phyloP scores from a whole-genome alignment of 371 early-diverging fungal species.

The Chytridiales sp. region DNA sequence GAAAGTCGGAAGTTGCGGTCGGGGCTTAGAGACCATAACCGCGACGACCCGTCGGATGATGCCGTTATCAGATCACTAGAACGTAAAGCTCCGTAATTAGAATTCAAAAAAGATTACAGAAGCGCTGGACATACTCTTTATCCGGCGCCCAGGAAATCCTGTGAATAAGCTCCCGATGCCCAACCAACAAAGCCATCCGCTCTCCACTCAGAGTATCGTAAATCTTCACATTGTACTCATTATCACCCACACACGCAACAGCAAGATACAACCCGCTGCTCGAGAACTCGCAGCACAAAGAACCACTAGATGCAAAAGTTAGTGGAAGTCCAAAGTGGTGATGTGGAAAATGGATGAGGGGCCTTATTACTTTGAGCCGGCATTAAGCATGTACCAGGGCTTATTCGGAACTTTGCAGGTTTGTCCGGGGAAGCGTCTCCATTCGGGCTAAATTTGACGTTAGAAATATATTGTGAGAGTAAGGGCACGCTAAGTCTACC shows the following conservation, averaged over 20 bases:
- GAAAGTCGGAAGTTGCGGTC: conserved; percentile 22
- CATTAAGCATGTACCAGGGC: too few species aligned
- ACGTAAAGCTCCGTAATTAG: neutral
- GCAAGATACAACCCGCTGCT: conserved; percentile 41
- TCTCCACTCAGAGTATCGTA: conserved; percentile 39
- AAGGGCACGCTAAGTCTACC: too few species aligned
- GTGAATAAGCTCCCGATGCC: conserved; percentile 47
- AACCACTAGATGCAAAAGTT: conserved; percentile 24
- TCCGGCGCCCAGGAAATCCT: conserved; percentile 39
- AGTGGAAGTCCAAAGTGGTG: conserved; percentile 12
- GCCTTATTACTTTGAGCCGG: too few species aligned
- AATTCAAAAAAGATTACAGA: neutral
- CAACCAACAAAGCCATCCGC: conserved; percentile 33
- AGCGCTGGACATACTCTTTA: conserved; percentile 25
- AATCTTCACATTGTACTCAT: conserved; percentile 34
- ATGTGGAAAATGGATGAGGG: neutral
- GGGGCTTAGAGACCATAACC: conserved; percentile 35
- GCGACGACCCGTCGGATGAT: conserved; percentile 42
- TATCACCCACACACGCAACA: conserved; percentile 22
- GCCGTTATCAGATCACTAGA: conserved; percentile 33
- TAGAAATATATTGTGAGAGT: neutral
- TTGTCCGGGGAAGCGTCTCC: conserved; percentile 33
- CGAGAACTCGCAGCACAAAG: conserved; percentile 42
- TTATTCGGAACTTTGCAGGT: conserved; percentile 35
- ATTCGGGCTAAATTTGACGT: conserved; percentile 18